phyloP scores from a whole-genome alignment of 129 eudicot species.

The Ambrosia trifida region DNA sequence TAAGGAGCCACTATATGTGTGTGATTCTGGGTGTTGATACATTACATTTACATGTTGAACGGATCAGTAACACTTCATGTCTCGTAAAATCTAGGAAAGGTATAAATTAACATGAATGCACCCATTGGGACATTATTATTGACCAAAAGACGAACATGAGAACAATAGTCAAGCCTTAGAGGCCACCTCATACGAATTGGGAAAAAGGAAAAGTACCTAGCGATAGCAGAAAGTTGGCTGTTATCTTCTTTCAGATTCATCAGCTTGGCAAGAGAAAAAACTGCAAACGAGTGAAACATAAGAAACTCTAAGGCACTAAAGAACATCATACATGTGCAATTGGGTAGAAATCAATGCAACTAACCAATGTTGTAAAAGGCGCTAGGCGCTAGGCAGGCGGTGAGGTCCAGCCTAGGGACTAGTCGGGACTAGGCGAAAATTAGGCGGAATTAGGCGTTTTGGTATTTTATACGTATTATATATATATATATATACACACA shows the following conservation, averaged over 20 bases:
- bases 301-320: constrained; percentile 13
- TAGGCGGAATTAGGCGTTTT: no score
- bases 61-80: constrained; percentile 1
- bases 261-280: constrained; percentile 90
- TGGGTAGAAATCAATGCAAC: not conserved
- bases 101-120: not conserved
- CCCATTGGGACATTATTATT: no score
- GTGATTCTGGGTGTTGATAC: not conserved
- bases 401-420: no score
- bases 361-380: no score
- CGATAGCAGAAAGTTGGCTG: constrained; percentile 86
- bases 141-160: not conserved
- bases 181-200: not conserved
- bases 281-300: constrained; percentile 41
- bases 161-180: not conserved
- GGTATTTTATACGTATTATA: no score
- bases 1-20: not conserved
- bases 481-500: no score
- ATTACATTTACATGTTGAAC: constrained; percentile 11
- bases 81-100: not conserved
- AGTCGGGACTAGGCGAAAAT: no score
- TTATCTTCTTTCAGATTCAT: constrained; percentile 96
- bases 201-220: constrained; percentile 60
- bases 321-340: not conserved
- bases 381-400: no score